These are phyloP conservation scores for Eucalyptus pauciflora DNA, from an alignment of 345 rosid genomes.

Conservation along the genomic window DNA sequence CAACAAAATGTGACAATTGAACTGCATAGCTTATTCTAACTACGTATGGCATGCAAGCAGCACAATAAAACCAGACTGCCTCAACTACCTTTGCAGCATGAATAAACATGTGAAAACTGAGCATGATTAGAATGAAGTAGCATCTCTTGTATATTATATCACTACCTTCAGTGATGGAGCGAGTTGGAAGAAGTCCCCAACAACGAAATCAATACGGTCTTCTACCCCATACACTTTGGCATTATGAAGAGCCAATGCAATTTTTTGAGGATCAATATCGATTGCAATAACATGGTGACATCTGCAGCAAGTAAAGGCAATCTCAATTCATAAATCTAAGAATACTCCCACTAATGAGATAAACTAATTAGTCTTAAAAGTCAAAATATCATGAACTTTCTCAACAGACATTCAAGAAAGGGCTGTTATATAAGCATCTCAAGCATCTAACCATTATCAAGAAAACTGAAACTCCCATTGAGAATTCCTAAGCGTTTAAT, in stretches of 20 bases:
- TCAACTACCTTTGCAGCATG: not conserved
- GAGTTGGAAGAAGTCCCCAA: slow-evolving; percentile 32
- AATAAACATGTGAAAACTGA: not conserved
- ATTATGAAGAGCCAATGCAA: slow-evolving; percentile 23
- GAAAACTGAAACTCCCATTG: not conserved
- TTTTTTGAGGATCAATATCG: slow-evolving; percentile 35
- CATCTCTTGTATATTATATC: not conserved
- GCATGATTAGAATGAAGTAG: not conserved
- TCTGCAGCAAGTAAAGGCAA: not conserved
- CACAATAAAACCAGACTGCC: not conserved
- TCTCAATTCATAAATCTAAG: not conserved
- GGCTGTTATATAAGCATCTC: not conserved
- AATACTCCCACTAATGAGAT: not conserved
- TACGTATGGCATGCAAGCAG: not conserved
- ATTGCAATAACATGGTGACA: slow-evolving; percentile 33
- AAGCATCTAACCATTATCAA: not conserved
- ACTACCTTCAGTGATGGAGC: slow-evolving; percentile 38
- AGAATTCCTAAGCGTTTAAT: not conserved
- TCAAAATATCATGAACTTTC: not conserved
- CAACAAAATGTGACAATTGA: not conserved
- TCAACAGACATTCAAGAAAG: not conserved
- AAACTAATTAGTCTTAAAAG: not conserved
- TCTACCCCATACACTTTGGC: slow-evolving; percentile 38
- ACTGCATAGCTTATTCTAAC: not conserved
- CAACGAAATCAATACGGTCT: slow-evolving; percentile 21